Evolutionary conservation across 768 basidiomycete genomes (phyloP).

Genomic region (Pisolithus orientalis): DNA sequence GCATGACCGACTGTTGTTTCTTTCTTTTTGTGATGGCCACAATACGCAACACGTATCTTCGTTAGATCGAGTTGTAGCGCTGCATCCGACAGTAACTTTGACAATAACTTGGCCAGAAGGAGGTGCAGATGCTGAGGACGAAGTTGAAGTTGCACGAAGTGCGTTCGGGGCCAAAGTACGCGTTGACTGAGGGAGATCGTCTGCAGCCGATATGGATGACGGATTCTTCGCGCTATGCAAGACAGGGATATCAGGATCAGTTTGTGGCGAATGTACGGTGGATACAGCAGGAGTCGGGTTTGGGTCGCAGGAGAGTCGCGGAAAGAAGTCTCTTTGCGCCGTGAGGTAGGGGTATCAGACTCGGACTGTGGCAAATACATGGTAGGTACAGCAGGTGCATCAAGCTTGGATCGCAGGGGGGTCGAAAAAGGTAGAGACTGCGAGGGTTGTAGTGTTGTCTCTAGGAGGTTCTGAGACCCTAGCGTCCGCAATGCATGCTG

Average conservation of each 20-base stretch:
- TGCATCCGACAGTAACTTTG: slow-evolving; percentile 40
- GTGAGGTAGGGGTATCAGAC: slow-evolving; percentile 7
- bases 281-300: slow-evolving; percentile 20
- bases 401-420: slow-evolving; percentile 32
- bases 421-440: background rate
- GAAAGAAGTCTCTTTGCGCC: background rate
- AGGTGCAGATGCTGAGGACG: slow-evolving; percentile 13
- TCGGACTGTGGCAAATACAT: background rate
- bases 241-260: slow-evolving; percentile 4
- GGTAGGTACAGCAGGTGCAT: background rate
- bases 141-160: slow-evolving; percentile 15
- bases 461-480: background rate
- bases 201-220: slow-evolving; percentile 2
- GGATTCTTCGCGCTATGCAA: slow-evolving; percentile 1
- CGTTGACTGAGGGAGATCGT: slow-evolving; percentile 7
- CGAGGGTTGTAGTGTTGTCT: background rate
- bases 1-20: slow-evolving; percentile 35
- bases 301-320: slow-evolving; percentile 21
- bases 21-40: slow-evolving; percentile 58
- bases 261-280: background rate
- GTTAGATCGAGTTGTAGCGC: slow-evolving; percentile 55
- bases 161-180: slow-evolving; percentile 9
- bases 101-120: slow-evolving; percentile 10
- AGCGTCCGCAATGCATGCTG: slow-evolving; percentile 22
- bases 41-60: slow-evolving; percentile 47